phyloP scores from a whole-genome alignment of 139 green algal species.

The Eudorina sp. region DNA sequence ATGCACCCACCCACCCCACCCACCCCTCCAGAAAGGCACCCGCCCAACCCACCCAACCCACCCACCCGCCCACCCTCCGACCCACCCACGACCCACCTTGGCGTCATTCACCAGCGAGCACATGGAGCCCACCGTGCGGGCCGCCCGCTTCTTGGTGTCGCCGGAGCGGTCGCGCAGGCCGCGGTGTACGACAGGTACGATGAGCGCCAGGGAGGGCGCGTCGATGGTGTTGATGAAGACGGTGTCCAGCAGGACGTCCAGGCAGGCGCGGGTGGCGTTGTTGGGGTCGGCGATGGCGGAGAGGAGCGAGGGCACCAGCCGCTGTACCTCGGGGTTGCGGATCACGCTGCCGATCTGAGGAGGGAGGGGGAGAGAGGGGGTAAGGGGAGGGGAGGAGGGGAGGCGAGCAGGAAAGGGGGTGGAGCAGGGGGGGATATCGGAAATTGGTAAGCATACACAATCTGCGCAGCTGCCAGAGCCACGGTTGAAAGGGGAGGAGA shows the following conservation, averaged over 20 bases:
- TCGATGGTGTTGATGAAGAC: constrained; percentile 97
- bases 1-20: no score
- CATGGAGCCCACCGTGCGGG: constrained; percentile 96
- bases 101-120: constrained; percentile 92
- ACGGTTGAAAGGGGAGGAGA: no score
- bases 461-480: no score
- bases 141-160: constrained; percentile 95
- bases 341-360: constrained; percentile 94
- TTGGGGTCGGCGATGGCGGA: constrained; percentile 90
- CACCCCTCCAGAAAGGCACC: no score
- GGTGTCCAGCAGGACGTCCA: constrained; percentile 89
- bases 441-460: no score
- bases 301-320: constrained; percentile 88
- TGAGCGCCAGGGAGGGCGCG: constrained; percentile 92
- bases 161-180: constrained; percentile 90
- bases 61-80: no score
- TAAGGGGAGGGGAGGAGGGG: neutral
- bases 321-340: constrained; percentile 92
- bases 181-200: constrained; percentile 94
- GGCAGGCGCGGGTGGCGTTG: constrained; percentile 69
- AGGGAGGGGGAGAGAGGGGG: neutral
- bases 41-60: no score
- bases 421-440: neutral
- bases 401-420: neutral
- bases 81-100: constrained; percentile 63